Evolutionary conservation across 2,329 filamentous ascomycete genomes (phyloP).

Genomic region (Curvularia hawaiiensis): DNA sequence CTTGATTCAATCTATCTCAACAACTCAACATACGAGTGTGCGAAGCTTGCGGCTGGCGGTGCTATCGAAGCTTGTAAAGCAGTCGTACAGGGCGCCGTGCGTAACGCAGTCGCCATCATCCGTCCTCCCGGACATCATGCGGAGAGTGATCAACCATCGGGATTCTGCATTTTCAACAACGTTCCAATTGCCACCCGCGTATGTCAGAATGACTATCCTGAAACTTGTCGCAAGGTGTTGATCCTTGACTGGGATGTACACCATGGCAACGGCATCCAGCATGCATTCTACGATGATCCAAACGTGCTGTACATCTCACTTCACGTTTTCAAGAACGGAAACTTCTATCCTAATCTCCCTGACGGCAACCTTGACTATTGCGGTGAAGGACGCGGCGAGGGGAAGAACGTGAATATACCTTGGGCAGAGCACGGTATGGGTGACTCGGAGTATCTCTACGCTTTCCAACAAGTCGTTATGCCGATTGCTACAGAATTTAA

Average conservation of each 20-base stretch:
- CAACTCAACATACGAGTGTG: constrained; percentile 78
- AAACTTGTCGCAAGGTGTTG: constrained; percentile 83
- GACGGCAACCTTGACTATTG: constrained; percentile 66
- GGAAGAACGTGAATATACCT: constrained; percentile 71
- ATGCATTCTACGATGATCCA: constrained; percentile 93
- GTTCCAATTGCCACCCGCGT: constrained; percentile 90
- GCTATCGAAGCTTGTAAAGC: constrained; percentile 95
- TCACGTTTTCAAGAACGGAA: constrained; percentile 83
- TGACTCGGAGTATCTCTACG: constrained; percentile 94
- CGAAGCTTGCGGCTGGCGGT: constrained; percentile 84
- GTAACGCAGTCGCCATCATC: constrained; percentile 95
- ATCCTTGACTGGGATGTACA: constrained; percentile 90
- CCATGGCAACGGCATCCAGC: constrained; percentile 90
- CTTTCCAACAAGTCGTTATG: constrained; percentile 96
- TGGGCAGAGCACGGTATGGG: constrained; percentile 80
- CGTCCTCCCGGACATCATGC: constrained; percentile 95
- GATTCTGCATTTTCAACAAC: constrained; percentile 98
- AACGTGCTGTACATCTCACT: constrained; percentile 96
- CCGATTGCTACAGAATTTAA: constrained; percentile 92
- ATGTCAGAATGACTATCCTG: constrained; percentile 80
- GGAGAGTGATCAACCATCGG: constrained; percentile 82
- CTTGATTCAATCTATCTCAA: constrained; percentile 64
- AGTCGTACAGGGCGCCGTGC: constrained; percentile 81
- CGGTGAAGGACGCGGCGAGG: constrained; percentile 61
- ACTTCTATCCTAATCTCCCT: constrained; percentile 76